Evolutionary conservation across 768 basidiomycete species (phyloP).

Genomic region (Podaxis carcinomalis): DNA sequence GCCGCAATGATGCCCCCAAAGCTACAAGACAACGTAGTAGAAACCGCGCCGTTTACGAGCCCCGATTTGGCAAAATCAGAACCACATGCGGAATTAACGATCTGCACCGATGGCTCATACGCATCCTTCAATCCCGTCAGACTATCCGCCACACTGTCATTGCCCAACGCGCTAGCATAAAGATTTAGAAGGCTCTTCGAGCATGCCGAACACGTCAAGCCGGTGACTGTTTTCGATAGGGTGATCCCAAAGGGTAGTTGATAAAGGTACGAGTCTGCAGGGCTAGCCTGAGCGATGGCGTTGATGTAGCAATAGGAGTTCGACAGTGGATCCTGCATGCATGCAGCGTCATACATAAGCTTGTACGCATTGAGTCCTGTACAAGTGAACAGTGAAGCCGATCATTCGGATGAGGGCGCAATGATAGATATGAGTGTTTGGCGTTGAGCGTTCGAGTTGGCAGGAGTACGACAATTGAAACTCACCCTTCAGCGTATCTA

Average conservation of each 20-base stretch:
- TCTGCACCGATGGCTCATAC: conserved; percentile 43
- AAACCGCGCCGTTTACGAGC: conserved; percentile 12
- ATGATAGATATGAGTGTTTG: not conserved
- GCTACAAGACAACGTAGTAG: not conserved
- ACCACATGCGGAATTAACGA: conserved; percentile 49
- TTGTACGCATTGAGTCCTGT: conserved; percentile 60
- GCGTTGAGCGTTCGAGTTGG: conserved; percentile 4
- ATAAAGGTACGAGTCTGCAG: conserved; percentile 73
- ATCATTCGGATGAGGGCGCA: not conserved
- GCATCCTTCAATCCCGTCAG: conserved; percentile 38
- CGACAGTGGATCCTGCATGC: conserved; percentile 50
- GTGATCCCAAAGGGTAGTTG: conserved; percentile 54
- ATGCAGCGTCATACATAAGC: conserved; percentile 59
- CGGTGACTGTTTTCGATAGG: conserved; percentile 42
- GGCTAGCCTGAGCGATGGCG: conserved; percentile 51
- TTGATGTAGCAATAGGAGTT: conserved; percentile 73
- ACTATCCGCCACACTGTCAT: conserved; percentile 19
- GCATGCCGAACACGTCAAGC: conserved; percentile 60
- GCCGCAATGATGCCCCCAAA: not conserved
- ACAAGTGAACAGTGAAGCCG: not conserved
- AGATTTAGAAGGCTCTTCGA: conserved; percentile 52
- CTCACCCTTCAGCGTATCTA: conserved; percentile 53
- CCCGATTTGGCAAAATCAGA: conserved; percentile 34
- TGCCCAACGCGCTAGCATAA: conserved; percentile 43
- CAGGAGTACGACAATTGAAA: conserved; percentile 1